A percentile compares a stretch with the other conserved stretches of the same genome.
Conservation (phyloP, 139 green algal species). For the Coccomyxa sp. region DNA sequence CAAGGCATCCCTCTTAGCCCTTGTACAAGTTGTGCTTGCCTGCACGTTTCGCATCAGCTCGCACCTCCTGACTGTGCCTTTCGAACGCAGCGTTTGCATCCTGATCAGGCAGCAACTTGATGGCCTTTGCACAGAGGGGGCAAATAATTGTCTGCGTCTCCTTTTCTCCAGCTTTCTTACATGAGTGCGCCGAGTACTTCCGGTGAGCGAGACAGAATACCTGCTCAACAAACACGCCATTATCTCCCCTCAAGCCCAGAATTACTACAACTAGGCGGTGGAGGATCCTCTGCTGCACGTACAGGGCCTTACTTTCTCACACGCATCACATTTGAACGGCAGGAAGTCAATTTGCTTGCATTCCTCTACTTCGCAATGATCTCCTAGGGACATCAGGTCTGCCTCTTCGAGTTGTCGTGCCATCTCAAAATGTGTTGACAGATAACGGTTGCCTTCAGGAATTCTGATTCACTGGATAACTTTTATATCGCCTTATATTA, state of each 20-base stretch:
- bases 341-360: constrained; percentile 74
- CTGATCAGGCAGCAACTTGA: constrained; percentile 11
- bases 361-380: background rate
- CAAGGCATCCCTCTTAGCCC: background rate
- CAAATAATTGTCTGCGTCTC: constrained; percentile 54
- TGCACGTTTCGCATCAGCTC: background rate
- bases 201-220: constrained; percentile 69
- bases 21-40: background rate
- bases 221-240: background rate
- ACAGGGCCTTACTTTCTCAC: constrained; percentile 3
- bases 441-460: too few species aligned
- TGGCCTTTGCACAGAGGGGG: constrained; percentile 60
- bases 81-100: constrained; percentile 28
- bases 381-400: background rate
- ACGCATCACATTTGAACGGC: constrained; percentile 66
- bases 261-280: too few species aligned
- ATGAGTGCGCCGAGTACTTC: constrained; percentile 44
- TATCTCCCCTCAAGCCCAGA: too few species aligned
- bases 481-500: too few species aligned
- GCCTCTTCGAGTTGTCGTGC: background rate
- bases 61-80: constrained; percentile 5
- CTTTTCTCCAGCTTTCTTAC: constrained; percentile 22
- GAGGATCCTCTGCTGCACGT: too few species aligned
- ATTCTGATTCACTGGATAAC: too few species aligned
- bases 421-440: too few species aligned